Base-by-base conservation (phyloP, 768 basidiomycete genomes). In the Pleurotus tuber-regium region DNA sequence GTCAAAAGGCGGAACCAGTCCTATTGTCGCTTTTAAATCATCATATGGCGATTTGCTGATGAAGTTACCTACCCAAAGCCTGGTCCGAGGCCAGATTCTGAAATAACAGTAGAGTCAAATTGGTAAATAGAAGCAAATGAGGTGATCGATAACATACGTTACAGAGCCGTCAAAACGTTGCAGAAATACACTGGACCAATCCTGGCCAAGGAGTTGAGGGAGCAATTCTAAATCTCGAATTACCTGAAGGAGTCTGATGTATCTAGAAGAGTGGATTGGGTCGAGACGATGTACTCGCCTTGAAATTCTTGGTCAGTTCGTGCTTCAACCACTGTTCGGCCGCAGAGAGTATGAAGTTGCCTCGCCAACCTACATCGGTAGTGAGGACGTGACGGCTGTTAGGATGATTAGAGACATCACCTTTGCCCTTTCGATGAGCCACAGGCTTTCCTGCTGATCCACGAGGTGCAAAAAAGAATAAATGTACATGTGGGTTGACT, bases 171-270 rank as follows among this genome's bases (percentile, higher is more conserved):
- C 92, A 63, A 97, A 98, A 43, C 92, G 81, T 66, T 98, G 97
- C 43, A 98, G 71, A 64, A 98, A 99, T 9, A 98, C 92, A 56
- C 88, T 89, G 0, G 91, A 92, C 96, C 96, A 98, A 65, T 99
- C 96, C 63, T 79, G 92, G 2, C 95, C 95, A 4, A 96, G 73
- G 2, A 98, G 60, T 53, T 92, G 87, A n/a, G 97, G 97, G 50
- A 98, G 76, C 18, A 99, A 79, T 63, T 99, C 97, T 1, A 99
- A 78, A 65, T 98, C 97, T 35, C 97, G 87, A 53, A 99, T 99
- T 44, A 98, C 54, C 54, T 56, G 18, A 7, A 18, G 16, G 2
- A 76, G 78, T 84, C 57, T 31, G 53, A 43, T n/a, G 50, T 60
- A 40, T 44, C 39, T 12, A 24, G 40, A 14, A 41, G 36, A 43